Evolutionary conservation across 352 stramenopile species (phyloP).

Genomic region (Pythium myriotylum): DNA sequence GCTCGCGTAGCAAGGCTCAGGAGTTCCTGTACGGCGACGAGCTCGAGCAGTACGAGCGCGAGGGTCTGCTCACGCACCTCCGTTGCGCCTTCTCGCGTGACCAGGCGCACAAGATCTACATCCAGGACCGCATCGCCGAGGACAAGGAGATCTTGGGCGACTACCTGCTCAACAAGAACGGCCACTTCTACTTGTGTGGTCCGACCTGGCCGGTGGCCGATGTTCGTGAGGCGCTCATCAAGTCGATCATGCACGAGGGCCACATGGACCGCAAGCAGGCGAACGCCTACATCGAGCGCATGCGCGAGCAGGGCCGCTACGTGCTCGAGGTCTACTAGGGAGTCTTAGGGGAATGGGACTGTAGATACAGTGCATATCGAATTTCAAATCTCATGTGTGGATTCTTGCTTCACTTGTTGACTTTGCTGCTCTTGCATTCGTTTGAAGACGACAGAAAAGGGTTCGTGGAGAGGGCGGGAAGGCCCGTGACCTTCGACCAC

Average conservation of each 20-base stretch:
- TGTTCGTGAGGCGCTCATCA: slow-evolving; percentile 68
- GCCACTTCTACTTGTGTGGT: slow-evolving; percentile 87
- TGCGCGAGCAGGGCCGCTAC: slow-evolving; percentile 82
- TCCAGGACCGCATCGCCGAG: slow-evolving; percentile 87
- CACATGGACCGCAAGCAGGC: slow-evolving; percentile 65
- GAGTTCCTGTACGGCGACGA: slow-evolving; percentile 97
- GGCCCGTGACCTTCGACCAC: slow-evolving; percentile 57
- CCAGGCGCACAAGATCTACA: slow-evolving; percentile 90
- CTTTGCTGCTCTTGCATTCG: background rate
- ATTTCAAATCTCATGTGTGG: background rate
- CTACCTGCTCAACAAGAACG: slow-evolving; percentile 72
- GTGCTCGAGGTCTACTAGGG: slow-evolving; percentile 86
- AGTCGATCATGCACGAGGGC: slow-evolving; percentile 53
- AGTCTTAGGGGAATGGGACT: background rate
- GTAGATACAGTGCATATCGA: background rate
- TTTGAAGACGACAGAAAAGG: slow-evolving; percentile 6
- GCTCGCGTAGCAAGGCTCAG: slow-evolving; percentile 89
- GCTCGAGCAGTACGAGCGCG: slow-evolving; percentile 80
- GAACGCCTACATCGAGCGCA: slow-evolving; percentile 74
- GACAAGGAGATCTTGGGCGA: slow-evolving; percentile 77
- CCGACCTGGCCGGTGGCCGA: slow-evolving; percentile 81
- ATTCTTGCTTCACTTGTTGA: background rate
- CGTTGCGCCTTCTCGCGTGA: slow-evolving; percentile 88
- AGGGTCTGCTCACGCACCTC: slow-evolving; percentile 83
- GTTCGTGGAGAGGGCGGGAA: slow-evolving; percentile 43